A percentile compares a stretch with the other conserved stretches of the same genome.
Conservation (phyloP, 1,139 yeast species). For the Scheffersomyces insectosa region DNA sequence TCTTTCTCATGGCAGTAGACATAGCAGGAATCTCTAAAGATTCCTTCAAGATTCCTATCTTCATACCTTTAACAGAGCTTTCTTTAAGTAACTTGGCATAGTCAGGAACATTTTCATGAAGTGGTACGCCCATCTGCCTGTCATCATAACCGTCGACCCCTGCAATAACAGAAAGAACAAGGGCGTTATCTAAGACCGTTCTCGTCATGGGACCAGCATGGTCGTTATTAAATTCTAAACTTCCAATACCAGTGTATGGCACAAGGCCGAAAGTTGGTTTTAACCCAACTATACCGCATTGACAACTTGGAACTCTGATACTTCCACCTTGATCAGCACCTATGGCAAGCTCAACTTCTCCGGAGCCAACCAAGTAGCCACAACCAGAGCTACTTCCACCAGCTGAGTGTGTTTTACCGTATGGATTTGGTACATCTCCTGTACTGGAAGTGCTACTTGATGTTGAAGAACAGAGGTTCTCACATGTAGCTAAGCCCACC, state of each 20-base stretch:
- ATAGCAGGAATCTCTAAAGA: constrained; percentile 31
- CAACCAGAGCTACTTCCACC: constrained; percentile 17
- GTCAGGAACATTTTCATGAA: constrained; percentile 46
- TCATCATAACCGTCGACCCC: constrained; percentile 36
- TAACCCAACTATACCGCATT: constrained; percentile 15
- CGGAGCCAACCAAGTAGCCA: constrained; percentile 13
- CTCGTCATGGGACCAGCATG: constrained; percentile 16
- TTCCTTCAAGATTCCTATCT: constrained; percentile 33
- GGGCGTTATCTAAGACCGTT: constrained; percentile 30
- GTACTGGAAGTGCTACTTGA: constrained; percentile 33
- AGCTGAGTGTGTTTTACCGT: constrained; percentile 13
- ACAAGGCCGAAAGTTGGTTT: constrained; percentile 17
- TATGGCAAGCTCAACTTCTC: constrained; percentile 11
- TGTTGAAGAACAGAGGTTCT: constrained; percentile 34
- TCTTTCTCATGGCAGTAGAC: constrained; percentile 23
- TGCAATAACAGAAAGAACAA: constrained; percentile 29
- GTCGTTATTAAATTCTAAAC: constrained; percentile 14
- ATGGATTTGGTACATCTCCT: constrained; percentile 15
- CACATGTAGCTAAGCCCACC: constrained; percentile 37
- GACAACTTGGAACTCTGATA: constrained; percentile 15
- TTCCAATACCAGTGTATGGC: constrained; percentile 16
- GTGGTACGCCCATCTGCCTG: constrained; percentile 19
- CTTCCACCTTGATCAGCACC: constrained; percentile 18
- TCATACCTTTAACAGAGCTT: constrained; percentile 53
- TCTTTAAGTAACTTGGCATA: constrained; percentile 46